These are phyloP conservation scores for Davidsoniella virescens DNA, from an alignment of 2,329 filamentous ascomycete genomes.

Conservation along the genomic window DNA sequence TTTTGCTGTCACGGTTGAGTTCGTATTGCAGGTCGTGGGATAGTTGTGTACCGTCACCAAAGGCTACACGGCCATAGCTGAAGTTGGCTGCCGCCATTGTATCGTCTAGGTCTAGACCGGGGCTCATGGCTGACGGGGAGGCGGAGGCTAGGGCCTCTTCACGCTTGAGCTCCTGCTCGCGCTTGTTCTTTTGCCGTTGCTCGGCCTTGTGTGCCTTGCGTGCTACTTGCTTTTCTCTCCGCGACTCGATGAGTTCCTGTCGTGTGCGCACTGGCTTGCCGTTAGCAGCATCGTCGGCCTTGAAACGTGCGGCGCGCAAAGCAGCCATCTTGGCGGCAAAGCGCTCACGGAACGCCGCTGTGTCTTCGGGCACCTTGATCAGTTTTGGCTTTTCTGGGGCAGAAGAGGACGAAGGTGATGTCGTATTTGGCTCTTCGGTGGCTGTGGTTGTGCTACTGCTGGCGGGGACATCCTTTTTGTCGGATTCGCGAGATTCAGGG, in stretches of 20 bases:
- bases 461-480: conserved; percentile 31
- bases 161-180: conserved; percentile 56
- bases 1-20: conserved; percentile 41
- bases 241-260: conserved; percentile 80
- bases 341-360: conserved; percentile 58
- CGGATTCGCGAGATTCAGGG: conserved; percentile 41
- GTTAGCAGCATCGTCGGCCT: conserved; percentile 62
- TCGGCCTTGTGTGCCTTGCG: conserved; percentile 83
- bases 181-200: conserved; percentile 56
- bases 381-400: conserved; percentile 49
- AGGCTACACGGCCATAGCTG: conserved; percentile 81
- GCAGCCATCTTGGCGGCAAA: conserved; percentile 72
- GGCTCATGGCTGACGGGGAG: conserved; percentile 43
- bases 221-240: conserved; percentile 73
- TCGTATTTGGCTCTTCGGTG: conserved; percentile 34
- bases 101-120: conserved; percentile 34
- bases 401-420: conserved; percentile 39
- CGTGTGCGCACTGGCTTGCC: conserved; percentile 71
- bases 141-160: conserved; percentile 48
- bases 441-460: conserved; percentile 19
- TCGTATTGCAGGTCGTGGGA: conserved; percentile 55
- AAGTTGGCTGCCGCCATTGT: conserved; percentile 36
- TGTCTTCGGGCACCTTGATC: conserved; percentile 52
- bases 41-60: conserved; percentile 67
- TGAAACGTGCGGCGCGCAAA: conserved; percentile 60